Evolutionary conservation across 2,329 filamentous ascomycete species (phyloP).

Genomic region (Stylonectria norvegica): DNA sequence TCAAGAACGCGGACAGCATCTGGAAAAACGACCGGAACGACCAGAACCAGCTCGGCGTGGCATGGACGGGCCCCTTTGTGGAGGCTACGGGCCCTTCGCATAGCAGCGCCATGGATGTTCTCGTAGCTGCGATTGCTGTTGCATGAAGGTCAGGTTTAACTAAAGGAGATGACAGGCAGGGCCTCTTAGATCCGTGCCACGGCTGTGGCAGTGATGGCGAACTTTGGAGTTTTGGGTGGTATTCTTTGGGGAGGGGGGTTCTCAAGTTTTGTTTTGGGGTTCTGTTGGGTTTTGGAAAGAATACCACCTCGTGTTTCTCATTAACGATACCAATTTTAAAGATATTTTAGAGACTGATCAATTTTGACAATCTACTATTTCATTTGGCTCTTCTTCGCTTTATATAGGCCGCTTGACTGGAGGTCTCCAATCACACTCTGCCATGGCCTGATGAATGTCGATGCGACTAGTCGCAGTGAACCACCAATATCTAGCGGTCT

Average conservation of each 20-base stretch:
- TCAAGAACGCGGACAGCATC: conserved; percentile 61
- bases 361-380: not conserved
- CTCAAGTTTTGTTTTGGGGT: conserved; percentile 10
- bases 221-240: conserved; percentile 11
- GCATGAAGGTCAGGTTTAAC: conserved; percentile 18
- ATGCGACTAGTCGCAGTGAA: conserved; percentile 1
- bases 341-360: no score
- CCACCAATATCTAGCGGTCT: conserved; percentile 1
- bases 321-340: no score
- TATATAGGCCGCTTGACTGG: not conserved
- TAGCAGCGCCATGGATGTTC: conserved; percentile 61
- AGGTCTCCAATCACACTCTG: not conserved
- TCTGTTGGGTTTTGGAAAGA: conserved; percentile 19
- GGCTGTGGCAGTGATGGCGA: conserved; percentile 17
- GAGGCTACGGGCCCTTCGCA: conserved; percentile 56
- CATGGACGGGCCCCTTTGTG: conserved; percentile 62
- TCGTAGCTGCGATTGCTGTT: conserved; percentile 58
- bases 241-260: conserved; percentile 8
- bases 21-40: conserved; percentile 57
- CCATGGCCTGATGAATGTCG: not conserved
- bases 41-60: conserved; percentile 52
- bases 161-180: conserved; percentile 2
- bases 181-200: no score
- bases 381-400: not conserved
- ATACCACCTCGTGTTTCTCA: no score